Evolutionary conservation across 192 early-diverging fungal species (phyloP).

Genomic region (Coemansia sp.): DNA sequence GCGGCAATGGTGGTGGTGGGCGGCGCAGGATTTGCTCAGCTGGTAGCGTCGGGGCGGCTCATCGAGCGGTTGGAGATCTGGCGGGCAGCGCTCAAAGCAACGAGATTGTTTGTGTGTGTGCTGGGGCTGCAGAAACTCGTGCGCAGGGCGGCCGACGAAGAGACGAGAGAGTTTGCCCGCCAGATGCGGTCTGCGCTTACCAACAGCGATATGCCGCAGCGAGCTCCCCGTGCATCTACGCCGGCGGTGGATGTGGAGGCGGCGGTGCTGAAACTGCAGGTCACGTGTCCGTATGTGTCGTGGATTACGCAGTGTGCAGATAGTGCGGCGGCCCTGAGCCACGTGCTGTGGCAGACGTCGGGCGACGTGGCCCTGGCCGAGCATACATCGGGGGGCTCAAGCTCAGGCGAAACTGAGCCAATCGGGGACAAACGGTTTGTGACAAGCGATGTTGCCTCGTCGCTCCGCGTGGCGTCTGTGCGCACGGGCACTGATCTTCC

Average conservation of each 20-base stretch:
- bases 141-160: constrained; percentile 9
- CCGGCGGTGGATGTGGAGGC: constrained; percentile 19
- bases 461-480: constrained; percentile 22
- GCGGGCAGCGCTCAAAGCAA: constrained; percentile 28
- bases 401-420: neutral
- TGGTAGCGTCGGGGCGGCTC: constrained; percentile 10
- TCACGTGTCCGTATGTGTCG: constrained; percentile 27
- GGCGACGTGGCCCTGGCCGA: constrained; percentile 29
- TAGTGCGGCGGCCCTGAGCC: constrained; percentile 14
- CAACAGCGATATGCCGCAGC: neutral
- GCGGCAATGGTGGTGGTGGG: constrained; percentile 29
- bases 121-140: constrained; percentile 31
- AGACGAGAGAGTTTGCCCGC: constrained; percentile 39
- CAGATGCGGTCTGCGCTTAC: constrained; percentile 33
- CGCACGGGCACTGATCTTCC: constrained; percentile 27
- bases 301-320: constrained; percentile 43
- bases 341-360: constrained; percentile 35
- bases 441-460: constrained; percentile 10
- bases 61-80: constrained; percentile 23
- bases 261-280: constrained; percentile 26
- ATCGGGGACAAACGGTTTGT: constrained; percentile 7
- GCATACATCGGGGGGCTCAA: neutral
- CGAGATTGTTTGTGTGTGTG: constrained; percentile 24
- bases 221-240: neutral
- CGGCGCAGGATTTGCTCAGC: constrained; percentile 14